Base-by-base conservation (phyloP, 1,284 basidiomycete genomes). In the Ceratorhiza oryzae-sativae region DNA sequence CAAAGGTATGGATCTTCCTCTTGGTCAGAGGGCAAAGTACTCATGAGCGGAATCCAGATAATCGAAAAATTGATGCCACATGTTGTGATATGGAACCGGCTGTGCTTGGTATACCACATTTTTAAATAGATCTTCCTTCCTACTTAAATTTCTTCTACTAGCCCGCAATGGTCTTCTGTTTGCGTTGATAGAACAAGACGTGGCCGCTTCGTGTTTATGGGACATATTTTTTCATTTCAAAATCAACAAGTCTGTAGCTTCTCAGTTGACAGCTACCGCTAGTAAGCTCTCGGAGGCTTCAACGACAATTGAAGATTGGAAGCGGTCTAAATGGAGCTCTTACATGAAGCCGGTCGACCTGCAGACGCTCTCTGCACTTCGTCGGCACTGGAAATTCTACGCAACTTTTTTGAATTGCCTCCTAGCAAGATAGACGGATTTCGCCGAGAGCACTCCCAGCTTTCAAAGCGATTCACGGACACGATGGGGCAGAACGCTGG, bases 1-100 rank as follows among this genome's bases (percentile, higher is more conserved):
- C 39, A 39, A 67, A 51, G 34, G 23, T 58, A 39, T 62, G 80
- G 49, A 49, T 41, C 76, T 85, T 23, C 80, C 79, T 49, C 79
- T 80, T 55, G 32, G n/a, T n/a, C 1, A 36, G 23, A 5, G 23
- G 9, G 4, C 42, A 45, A 45, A 10, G 6, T 18, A 45, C n/a
- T 45, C 15, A 45, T 45, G 42, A 45, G 6, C 15, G 42, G 80
- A 84, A 65, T 27, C 25, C 27, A 84, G 82, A 73, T 27, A 67
- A 76, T 6, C 82, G 85, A 20, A 78, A 73, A 12, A 75, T 88
- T 13, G 87, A 89, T 74, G 81, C 89, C 71, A 89, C 88, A 0
- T 89, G 87, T 71, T 86, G 85, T 71, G 88, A 89, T 77, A 75
- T 81, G 15, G 87, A 90, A 46, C 83, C 86, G 1, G 88, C 83